Percentiles rank a stretch among this genome's conserved stretches.
phyloP scores from a whole-genome alignment of 2,329 filamentous ascomycete genomes.

The Penicillium sp. region DNA sequence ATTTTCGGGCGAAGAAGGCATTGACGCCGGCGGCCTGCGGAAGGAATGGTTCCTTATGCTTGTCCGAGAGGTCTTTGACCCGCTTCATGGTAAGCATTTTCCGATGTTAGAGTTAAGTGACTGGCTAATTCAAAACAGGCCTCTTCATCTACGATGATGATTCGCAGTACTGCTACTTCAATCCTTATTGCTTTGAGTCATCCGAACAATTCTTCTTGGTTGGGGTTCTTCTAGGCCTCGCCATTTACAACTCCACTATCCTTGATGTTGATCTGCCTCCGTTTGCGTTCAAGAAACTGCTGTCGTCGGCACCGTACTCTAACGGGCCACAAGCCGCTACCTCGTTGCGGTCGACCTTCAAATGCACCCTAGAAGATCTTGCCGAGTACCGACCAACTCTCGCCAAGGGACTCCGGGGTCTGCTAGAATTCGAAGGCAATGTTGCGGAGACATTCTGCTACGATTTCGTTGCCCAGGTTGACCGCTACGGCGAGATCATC shows the following conservation, averaged over 20 bases:
- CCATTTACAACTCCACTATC: slow-evolving; percentile 92
- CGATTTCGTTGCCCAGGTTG: slow-evolving; percentile 68
- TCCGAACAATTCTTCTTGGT: slow-evolving; percentile 88
- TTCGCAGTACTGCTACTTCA: slow-evolving; percentile 86
- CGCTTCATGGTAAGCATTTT: slow-evolving; percentile 62
- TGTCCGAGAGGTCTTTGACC: slow-evolving; percentile 81
- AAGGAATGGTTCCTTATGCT: slow-evolving; percentile 94
- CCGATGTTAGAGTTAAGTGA: neutral
- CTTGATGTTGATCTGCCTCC: slow-evolving; percentile 79
- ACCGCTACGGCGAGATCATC: slow-evolving; percentile 63
- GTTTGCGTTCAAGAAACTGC: slow-evolving; percentile 79
- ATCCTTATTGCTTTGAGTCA: slow-evolving; percentile 78
- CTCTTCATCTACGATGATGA: slow-evolving; percentile 89
- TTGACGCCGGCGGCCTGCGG: slow-evolving; percentile 77
- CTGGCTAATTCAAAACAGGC: slow-evolving; percentile 43
- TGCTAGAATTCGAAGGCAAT: slow-evolving; percentile 75
- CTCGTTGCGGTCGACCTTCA: slow-evolving; percentile 49
- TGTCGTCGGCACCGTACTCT: slow-evolving; percentile 63
- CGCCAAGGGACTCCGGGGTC: slow-evolving; percentile 63
- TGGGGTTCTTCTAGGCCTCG: slow-evolving; percentile 75
- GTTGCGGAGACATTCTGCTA: slow-evolving; percentile 71
- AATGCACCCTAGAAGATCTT: slow-evolving; percentile 69
- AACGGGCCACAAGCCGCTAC: slow-evolving; percentile 50
- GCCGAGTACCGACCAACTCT: slow-evolving; percentile 70
- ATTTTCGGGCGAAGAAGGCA: slow-evolving; percentile 79